phyloP scores from a whole-genome alignment of 1,284 basidiomycete genomes.

The Lentinula novae-zelandiae region DNA sequence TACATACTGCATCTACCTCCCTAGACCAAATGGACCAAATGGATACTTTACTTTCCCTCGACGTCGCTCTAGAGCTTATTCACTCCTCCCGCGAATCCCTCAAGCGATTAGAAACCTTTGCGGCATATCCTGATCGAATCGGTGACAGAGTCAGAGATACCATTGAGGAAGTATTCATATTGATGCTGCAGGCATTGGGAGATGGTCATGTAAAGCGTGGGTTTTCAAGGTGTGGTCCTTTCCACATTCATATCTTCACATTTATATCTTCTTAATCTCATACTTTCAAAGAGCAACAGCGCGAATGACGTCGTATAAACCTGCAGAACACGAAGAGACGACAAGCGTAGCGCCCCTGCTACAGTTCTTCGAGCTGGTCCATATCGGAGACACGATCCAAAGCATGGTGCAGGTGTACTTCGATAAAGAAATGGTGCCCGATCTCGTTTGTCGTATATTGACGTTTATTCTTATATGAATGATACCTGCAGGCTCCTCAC shows the following conservation, averaged over 20 bases:
- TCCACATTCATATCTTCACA: neutral
- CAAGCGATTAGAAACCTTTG: constrained; percentile 90
- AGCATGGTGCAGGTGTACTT: constrained; percentile 98
- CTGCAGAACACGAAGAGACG: constrained; percentile 76
- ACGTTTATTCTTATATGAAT: constrained; percentile 3
- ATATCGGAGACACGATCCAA: constrained; percentile 96
- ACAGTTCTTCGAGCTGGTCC: constrained; percentile 97
- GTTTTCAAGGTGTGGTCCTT: constrained; percentile 64
- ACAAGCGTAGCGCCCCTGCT: constrained; percentile 83
- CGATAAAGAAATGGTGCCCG: constrained; percentile 82
- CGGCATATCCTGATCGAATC: constrained; percentile 79
- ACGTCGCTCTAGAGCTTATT: constrained; percentile 88
- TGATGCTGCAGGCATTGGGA: constrained; percentile 76
- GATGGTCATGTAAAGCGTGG: constrained; percentile 85
- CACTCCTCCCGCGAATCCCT: constrained; percentile 88
- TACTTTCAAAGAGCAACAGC: constrained; percentile 60
- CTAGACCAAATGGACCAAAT: constrained; percentile 60
- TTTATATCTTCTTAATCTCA: neutral
- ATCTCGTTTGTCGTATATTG: constrained; percentile 2
- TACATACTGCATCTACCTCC: constrained; percentile 16
- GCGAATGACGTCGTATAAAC: constrained; percentile 85
- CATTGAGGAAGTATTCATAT: constrained; percentile 89
- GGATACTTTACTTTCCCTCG: constrained; percentile 87
- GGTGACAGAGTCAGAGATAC: constrained; percentile 82
- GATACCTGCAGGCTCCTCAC: constrained; percentile 60